A percentile compares a stretch with the other conserved stretches of the same genome.
These are phyloP conservation scores for Astragalus glycyphyllos DNA, from an alignment of 306 rosid species.

Conservation along the genomic window DNA sequence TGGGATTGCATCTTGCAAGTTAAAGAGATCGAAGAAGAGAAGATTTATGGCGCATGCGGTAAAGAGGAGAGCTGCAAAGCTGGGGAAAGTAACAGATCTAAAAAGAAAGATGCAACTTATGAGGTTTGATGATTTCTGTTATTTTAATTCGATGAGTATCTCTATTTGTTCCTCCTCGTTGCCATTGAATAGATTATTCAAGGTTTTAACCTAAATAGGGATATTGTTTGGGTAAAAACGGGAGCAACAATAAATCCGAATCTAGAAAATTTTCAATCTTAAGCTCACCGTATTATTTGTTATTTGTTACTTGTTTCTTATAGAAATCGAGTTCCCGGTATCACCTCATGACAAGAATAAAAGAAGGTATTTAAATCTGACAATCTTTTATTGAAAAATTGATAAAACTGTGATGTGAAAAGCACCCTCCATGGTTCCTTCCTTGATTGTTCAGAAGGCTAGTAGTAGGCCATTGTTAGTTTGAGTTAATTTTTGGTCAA, in stretches of 20 bases:
- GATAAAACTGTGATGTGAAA: background rate
- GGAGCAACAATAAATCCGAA: background rate
- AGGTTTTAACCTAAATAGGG: background rate
- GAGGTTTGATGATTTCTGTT: too few relatives aligned
- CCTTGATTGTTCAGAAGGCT: background rate
- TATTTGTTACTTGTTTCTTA: background rate
- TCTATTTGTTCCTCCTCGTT: too few relatives aligned
- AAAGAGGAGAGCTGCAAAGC: slow-evolving; percentile 50
- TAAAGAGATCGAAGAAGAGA: too few relatives aligned
- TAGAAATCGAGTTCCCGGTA: slow-evolving; percentile 13
- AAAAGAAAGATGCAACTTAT: slow-evolving; percentile 48
- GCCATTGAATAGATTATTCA: background rate
- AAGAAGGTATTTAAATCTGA: too few relatives aligned
- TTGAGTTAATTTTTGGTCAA: slow-evolving; percentile 13
- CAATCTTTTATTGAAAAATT: too few relatives aligned
- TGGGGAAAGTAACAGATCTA: slow-evolving; percentile 46
- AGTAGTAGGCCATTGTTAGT: slow-evolving; percentile 1
- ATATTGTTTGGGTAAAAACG: background rate
- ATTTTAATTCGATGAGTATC: too few relatives aligned
- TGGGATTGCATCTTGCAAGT: too few relatives aligned
- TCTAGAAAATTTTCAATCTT: slow-evolving; percentile 16
- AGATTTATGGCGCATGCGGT: too few relatives aligned
- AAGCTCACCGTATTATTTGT: background rate
- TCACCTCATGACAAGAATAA: slow-evolving; percentile 2
- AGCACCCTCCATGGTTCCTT: slow-evolving; percentile 12